Evolutionary conservation across 2,329 filamentous ascomycete genomes (phyloP).

Genomic region (Arthrobotrys conoides): DNA sequence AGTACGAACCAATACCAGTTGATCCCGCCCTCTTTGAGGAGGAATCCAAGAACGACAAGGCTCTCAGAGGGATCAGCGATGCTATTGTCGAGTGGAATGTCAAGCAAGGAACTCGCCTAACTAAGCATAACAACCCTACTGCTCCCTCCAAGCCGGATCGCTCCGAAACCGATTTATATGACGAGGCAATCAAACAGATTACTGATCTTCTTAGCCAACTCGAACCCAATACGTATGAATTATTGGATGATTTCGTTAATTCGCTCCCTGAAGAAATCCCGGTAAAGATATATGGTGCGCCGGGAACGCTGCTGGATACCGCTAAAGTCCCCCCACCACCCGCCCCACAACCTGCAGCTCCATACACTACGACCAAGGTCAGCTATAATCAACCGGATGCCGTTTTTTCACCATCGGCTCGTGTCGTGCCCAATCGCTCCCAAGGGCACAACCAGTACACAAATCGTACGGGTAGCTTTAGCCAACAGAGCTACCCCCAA

Average conservation of each 20-base stretch:
- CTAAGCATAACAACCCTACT: slow-evolving; percentile 24
- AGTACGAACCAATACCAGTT: slow-evolving; percentile 44
- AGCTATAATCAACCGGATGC: slow-evolving; percentile 37
- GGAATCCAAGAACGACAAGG: slow-evolving; percentile 40
- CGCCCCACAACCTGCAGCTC: slow-evolving; percentile 31
- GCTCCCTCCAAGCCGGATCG: slow-evolving; percentile 30
- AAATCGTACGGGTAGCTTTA: slow-evolving; percentile 40
- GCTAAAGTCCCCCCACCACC: slow-evolving; percentile 37
- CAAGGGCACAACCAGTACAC: slow-evolving; percentile 51
- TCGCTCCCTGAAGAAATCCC: background rate
- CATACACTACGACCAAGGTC: slow-evolving; percentile 44
- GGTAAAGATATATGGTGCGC: background rate
- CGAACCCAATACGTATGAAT: slow-evolving; percentile 31
- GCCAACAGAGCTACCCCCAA: slow-evolving; percentile 41
- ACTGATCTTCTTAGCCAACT: slow-evolving; percentile 33
- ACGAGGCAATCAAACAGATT: slow-evolving; percentile 1
- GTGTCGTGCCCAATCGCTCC: slow-evolving; percentile 40
- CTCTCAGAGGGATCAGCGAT: slow-evolving; percentile 48
- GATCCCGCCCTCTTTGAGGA: slow-evolving; percentile 53
- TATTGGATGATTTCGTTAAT: slow-evolving; percentile 26
- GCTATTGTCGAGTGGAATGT: slow-evolving; percentile 10
- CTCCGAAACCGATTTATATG: slow-evolving; percentile 20
- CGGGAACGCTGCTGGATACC: slow-evolving; percentile 42
- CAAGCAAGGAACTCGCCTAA: slow-evolving; percentile 30
- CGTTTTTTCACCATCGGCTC: slow-evolving; percentile 39